Evolutionary conservation across 2,329 filamentous ascomycete genomes (phyloP).

Genomic region (Elsinoe australis): DNA sequence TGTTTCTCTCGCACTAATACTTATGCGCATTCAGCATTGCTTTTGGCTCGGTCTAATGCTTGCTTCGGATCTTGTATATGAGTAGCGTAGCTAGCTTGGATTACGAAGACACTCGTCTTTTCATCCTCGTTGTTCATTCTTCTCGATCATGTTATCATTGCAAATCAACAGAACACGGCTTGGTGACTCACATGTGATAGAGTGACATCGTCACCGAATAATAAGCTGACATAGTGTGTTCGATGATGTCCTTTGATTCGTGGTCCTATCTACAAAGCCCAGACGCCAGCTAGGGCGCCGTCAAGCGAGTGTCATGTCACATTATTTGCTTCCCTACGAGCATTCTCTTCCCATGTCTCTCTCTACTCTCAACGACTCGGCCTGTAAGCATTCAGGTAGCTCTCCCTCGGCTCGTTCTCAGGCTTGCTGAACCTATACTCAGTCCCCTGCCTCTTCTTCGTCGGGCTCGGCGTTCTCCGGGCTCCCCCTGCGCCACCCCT

Average conservation of each 20-base stretch:
- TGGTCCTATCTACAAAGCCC: background rate
- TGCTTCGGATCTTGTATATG: background rate
- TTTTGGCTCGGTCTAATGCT: background rate
- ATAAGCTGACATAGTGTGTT: background rate
- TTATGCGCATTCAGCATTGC: background rate
- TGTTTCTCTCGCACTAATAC: too few species aligned
- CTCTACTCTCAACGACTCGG: background rate
- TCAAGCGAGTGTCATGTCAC: conserved; percentile 2
- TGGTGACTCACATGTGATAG: too few species aligned
- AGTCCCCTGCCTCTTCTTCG: conserved; percentile 12
- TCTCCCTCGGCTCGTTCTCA: conserved; percentile 1
- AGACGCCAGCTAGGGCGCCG: background rate
- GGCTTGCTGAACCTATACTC: conserved; percentile 9
- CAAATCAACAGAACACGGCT: too few species aligned
- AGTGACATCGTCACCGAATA: too few species aligned
- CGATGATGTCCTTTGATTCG: background rate
- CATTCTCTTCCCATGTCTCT: background rate
- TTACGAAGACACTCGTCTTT: too few species aligned
- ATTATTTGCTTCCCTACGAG: background rate
- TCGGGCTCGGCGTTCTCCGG: conserved; percentile 10
- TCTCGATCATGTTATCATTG: too few species aligned
- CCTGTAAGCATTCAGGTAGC: conserved; percentile 16
- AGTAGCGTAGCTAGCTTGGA: background rate
- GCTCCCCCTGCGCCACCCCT: conserved; percentile 4
- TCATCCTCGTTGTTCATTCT: too few species aligned